A percentile compares a stretch with the other conserved stretches of the same genome.
Conservation (phyloP, 1,284 basidiomycete genomes). For the Trametes versicolor region DNA sequence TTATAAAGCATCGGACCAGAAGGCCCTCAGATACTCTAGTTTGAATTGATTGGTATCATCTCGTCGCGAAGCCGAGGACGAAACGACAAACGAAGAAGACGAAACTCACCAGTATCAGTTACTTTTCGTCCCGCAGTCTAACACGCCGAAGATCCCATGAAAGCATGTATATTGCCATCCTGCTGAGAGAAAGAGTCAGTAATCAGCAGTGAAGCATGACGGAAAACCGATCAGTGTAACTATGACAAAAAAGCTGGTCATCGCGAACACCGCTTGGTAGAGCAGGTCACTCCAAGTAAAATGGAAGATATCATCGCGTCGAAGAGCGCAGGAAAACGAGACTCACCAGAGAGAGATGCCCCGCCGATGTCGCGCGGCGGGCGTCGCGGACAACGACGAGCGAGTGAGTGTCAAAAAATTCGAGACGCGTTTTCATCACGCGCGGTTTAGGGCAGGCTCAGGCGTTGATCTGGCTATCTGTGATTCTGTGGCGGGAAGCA, state of each 20-base stretch:
- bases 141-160: not conserved
- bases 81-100: not conserved
- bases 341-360: slow-evolving; percentile 36
- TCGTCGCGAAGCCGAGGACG: slow-evolving; percentile 31
- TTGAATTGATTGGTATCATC: slow-evolving; percentile 81
- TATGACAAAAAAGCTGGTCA: slow-evolving; percentile 77
- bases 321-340: slow-evolving; percentile 37
- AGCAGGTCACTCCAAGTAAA: slow-evolving; percentile 57
- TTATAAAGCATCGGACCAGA: slow-evolving; percentile 67
- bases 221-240: slow-evolving; percentile 83
- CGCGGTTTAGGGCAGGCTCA: slow-evolving; percentile 32
- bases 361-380: slow-evolving; percentile 1
- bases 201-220: not conserved
- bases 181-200: slow-evolving; percentile 1
- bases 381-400: slow-evolving; percentile 19
- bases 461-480: not conserved
- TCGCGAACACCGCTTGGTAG: slow-evolving; percentile 60
- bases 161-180: not conserved
- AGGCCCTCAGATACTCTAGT: slow-evolving; percentile 89
- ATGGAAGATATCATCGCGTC: slow-evolving; percentile 65
- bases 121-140: not conserved
- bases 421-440: slow-evolving; percentile 28
- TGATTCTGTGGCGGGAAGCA: not conserved
- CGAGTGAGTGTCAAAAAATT: slow-evolving; percentile 13
- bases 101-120: slow-evolving; percentile 19